Conservation (phyloP, 83 land plant species). For the Picea abies region DNA sequence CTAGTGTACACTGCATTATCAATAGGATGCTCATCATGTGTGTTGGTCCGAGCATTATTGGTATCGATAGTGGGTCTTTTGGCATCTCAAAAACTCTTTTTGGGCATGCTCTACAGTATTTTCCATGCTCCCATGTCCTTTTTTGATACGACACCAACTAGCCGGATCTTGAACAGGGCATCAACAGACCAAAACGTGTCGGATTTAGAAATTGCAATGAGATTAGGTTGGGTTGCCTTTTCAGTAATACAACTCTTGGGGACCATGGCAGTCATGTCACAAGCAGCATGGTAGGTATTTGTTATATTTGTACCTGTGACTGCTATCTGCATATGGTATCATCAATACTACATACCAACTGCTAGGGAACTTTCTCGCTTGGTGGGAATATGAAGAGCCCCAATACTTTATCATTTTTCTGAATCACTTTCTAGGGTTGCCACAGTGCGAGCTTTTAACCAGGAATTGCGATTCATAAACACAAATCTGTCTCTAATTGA, state of each 20-base stretch:
- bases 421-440: constrained; percentile 79
- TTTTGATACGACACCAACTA: constrained; percentile 93
- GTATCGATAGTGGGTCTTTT: constrained; percentile 58
- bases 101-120: constrained; percentile 50
- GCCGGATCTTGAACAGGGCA: constrained; percentile 86
- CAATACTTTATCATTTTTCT: constrained; percentile 86
- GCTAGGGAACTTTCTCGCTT: constrained; percentile 80
- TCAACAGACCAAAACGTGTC: constrained; percentile 78
- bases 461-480: constrained; percentile 51
- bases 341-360: constrained; percentile 84
- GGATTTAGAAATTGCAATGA: constrained; percentile 63
- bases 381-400: constrained; percentile 65
- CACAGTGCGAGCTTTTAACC: constrained; percentile 74
- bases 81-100: constrained; percentile 66
- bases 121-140: constrained; percentile 91
- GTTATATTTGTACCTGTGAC: constrained; percentile 76
- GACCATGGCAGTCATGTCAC: constrained; percentile 82
- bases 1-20: constrained; percentile 65
- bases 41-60: constrained; percentile 55
- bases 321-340: constrained; percentile 69
- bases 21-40: constrained; percentile 66
- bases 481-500: constrained; percentile 56
- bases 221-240: constrained; percentile 67
- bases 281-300: constrained; percentile 82
- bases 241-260: constrained; percentile 71